Evolutionary conservation across 73 alveolate genomes (phyloP).

Genomic region (Durusdinium trenchii): DNA sequence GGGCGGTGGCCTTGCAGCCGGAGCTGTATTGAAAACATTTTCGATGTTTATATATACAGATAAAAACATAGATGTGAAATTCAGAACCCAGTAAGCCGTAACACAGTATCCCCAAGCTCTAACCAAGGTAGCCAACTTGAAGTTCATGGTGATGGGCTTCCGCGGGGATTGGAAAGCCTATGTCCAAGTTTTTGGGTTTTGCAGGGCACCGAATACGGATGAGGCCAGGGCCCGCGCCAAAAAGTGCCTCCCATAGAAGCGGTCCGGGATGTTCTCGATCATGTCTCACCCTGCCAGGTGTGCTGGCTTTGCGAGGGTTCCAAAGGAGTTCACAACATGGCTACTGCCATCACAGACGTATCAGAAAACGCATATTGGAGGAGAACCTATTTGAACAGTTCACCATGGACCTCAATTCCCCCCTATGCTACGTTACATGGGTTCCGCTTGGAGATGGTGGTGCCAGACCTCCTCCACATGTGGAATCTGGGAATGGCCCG

Average conservation of each 20-base stretch:
- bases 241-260: not conserved
- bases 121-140: not conserved
- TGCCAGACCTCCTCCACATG: not conserved
- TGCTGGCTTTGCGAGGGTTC: constrained; percentile 18
- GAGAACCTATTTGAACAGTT: not conserved
- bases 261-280: not conserved
- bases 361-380: not conserved
- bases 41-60: not conserved
- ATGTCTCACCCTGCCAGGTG: not conserved
- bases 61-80: not conserved
- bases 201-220: not conserved
- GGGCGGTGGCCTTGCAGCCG: not conserved
- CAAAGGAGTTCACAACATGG: not conserved
- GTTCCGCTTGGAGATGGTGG: not conserved
- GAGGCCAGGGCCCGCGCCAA: not conserved
- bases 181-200: not conserved
- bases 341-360: not conserved
- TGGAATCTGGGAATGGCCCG: constrained; percentile 3
- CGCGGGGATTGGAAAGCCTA: constrained; percentile 62
- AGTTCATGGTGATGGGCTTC: not conserved
- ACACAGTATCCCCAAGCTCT: too few relatives aligned
- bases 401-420: not conserved
- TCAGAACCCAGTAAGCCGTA: not conserved
- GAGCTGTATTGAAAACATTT: not conserved
- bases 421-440: not conserved